Evolutionary conservation across 352 stramenopile species (phyloP).

Genomic region (Albugo candida): DNA sequence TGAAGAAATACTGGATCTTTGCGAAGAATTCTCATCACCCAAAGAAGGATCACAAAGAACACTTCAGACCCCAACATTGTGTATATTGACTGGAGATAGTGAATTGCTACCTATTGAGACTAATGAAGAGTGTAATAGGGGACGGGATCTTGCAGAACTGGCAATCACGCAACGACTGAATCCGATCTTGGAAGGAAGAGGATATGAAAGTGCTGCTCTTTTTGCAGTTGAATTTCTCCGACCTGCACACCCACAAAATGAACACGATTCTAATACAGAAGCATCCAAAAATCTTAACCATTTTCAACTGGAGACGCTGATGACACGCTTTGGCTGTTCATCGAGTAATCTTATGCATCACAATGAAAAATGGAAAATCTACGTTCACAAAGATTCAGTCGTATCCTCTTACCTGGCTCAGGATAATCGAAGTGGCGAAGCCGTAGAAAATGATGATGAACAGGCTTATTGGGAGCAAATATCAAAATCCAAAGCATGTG

Average conservation of each 20-base stretch:
- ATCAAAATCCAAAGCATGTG: slow-evolving; percentile 38
- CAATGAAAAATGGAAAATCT: slow-evolving; percentile 70
- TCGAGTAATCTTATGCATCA: slow-evolving; percentile 67
- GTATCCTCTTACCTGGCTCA: slow-evolving; percentile 8
- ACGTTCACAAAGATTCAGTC: slow-evolving; percentile 18
- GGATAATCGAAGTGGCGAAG: slow-evolving; percentile 18
- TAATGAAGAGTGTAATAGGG: slow-evolving; percentile 26
- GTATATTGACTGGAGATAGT: slow-evolving; percentile 42
- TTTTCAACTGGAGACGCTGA: slow-evolving; percentile 25
- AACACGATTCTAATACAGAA: not conserved
- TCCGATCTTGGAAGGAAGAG: slow-evolving; percentile 18
- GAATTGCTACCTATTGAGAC: slow-evolving; percentile 29
- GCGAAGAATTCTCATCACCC: slow-evolving; percentile 8
- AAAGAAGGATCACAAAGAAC: slow-evolving; percentile 3
- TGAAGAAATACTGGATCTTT: slow-evolving; percentile 11
- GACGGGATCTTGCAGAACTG: slow-evolving; percentile 54
- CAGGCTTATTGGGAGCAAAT: slow-evolving; percentile 38
- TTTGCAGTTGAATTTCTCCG: slow-evolving; percentile 60
- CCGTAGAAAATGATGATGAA: slow-evolving; percentile 28
- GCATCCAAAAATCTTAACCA: not conserved
- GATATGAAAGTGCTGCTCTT: slow-evolving; percentile 33
- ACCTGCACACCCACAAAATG: not conserved
- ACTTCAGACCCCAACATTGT: slow-evolving; percentile 19
- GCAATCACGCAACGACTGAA: slow-evolving; percentile 54
- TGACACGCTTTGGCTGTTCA: slow-evolving; percentile 48